Percentiles rank a stretch among this genome's conserved stretches.
These are phyloP conservation scores for Lotus japonicus DNA, from an alignment of 306 rosid species.

Conservation along the genomic window DNA sequence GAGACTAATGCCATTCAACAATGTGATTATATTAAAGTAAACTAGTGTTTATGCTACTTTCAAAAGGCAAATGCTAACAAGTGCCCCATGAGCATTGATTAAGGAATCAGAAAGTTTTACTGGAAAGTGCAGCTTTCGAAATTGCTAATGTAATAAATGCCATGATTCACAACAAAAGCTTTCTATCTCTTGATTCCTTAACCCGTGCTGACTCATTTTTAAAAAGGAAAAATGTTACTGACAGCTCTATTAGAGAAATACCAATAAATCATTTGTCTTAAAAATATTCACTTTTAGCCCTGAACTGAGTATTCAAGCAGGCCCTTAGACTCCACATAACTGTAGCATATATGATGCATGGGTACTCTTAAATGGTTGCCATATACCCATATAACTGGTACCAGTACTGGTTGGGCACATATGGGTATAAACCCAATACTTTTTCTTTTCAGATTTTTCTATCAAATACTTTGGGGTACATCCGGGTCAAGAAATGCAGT, in stretches of 20 bases:
- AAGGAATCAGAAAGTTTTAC: no score
- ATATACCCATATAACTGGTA: not conserved
- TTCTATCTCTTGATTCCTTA: no score
- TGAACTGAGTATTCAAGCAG: not conserved
- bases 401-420: not conserved
- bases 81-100: no score
- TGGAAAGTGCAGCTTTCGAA: no score
- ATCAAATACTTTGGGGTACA: not conserved
- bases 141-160: not conserved
- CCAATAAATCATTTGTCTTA: not conserved
- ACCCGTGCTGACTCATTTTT: no score
- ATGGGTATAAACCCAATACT: not conserved
- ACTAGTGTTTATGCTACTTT: no score
- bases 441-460: not conserved
- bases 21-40: not conserved
- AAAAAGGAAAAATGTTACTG: not conserved
- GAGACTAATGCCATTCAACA: not conserved
- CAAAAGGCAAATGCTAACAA: no score
- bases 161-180: no score
- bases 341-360: not conserved
- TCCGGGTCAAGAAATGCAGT: not conserved
- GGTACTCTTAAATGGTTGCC: not conserved
- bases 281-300: not conserved
- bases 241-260: not conserved
- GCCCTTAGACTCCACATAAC: not conserved